Evolutionary conservation across 2,329 filamentous ascomycete genomes (phyloP), one percentile per base, ranked within the genome.

Genomic region (Nemania bipapillata): DNA sequence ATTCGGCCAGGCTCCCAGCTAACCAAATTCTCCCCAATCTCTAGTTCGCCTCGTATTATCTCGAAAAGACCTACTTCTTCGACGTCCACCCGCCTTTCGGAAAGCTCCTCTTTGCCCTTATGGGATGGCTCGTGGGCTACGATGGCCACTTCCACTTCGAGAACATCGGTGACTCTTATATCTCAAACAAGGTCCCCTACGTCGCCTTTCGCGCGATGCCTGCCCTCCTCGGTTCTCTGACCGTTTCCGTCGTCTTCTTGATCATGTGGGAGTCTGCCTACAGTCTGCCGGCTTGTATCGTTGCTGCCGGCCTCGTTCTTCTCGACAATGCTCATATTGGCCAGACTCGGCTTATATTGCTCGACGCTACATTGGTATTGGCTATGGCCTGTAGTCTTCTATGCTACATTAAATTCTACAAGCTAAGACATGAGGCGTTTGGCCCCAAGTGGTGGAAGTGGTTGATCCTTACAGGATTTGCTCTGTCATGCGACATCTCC

Each of bases 251-350:
- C 55, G 90, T 93, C 65, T 99, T 97, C 81, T 83, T 97, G 79
- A 99, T 97, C 81, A 99, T 99, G 96, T 99, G 96, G 96, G 96
- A 99, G 83, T 98, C 96, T 57, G 96, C 94, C 71, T 99, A 99
- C 83, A 97, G 93, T 72, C 86, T 99, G 49, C 96, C 96, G 11
- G 96, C 96, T 65, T 97, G 93, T 79, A 85, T 98, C 63, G 86
- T 97, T 65, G 93, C 96, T 6, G 89, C 96, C 45, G 90, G 92
- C 30, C 85, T 99, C 40, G 86, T 99, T 72, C 90, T 99, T 50
- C 92, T 99, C 76, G 96, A 99, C 84, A 99, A 99, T 77, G 96
- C 95, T 66, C 96, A 99, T 81, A 93, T 99, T 80, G 95, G 93
- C 68, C 96, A 99, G 85, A 97, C 96, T 26, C 90, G 96, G 35